Base-by-base conservation (phyloP, 2,329 filamentous ascomycete species). In the Pseudocercospora cruenta region DNA sequence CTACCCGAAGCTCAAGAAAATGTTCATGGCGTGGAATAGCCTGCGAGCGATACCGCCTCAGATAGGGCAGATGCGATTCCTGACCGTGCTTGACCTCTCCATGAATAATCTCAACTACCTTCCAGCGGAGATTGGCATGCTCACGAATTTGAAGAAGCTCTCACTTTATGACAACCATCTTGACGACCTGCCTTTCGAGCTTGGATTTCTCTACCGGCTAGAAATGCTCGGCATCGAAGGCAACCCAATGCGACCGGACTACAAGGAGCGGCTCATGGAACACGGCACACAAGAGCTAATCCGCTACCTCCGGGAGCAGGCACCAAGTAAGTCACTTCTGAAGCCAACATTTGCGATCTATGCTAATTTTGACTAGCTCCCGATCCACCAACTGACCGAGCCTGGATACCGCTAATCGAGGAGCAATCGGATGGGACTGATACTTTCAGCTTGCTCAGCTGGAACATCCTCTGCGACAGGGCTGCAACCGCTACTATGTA, bases 401-500 rank as follows among this genome's bases (percentile, higher is more conserved):
- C 91, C 73, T 90, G 90, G 80, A 87, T 97, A 66, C 85, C 91
- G n/a, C 86, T 98, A 69, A 78, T 85, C 78, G 90, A 90, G 61
- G 70, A 74, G 22, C 66, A 71, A 31, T 63, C 84, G 82, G 68
- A 79, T 39, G 73, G 79, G 53, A 77, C 82, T 62, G 78, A 97
- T 75, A 90, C 88, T 61, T 88, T 98, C 77, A 92, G 91, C 64
- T 90, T 96, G 8, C 85, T 98, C 68, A 96, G 92, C 22, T 97
- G 95, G 89, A 99, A 99, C 78, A 96, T 94, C 55, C 86, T 99
- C 10, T 97, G 94, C 80, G 93, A 97, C 79, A 92, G 93, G 75
- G 96, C 95, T 73, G 94, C 94, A 4, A 97, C 94, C 0, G 85
- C 88, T 62, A 85, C 89, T 62, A 88, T 92, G 68, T 98, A 97